A percentile compares a stretch with the other conserved stretches of the same genome.
phyloP scores from a whole-genome alignment of 306 rosid species.

The Argentina anserina region DNA sequence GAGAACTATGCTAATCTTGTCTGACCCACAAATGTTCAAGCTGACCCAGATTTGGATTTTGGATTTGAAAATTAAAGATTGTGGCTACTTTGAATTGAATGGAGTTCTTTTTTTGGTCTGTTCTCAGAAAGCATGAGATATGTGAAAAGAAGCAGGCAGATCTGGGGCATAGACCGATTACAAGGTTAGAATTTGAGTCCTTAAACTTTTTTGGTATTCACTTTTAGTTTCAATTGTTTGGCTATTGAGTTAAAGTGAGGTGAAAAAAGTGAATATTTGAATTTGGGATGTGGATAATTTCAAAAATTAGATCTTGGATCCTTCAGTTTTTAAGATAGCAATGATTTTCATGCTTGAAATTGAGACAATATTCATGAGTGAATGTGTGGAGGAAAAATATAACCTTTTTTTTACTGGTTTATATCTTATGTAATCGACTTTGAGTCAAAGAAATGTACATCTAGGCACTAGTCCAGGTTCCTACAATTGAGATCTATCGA shows the following conservation, averaged over 20 bases:
- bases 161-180: conserved; percentile 84
- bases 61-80: conserved; percentile 2
- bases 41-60: conserved; percentile 29
- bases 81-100: not conserved
- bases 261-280: conserved; percentile 14
- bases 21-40: conserved; percentile 53
- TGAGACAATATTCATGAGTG: not conserved
- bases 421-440: not conserved
- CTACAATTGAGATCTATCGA: not conserved
- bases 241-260: conserved; percentile 4
- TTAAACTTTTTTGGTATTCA: too few species aligned
- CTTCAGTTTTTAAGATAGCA: conserved; percentile 4
- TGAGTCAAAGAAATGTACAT: not conserved
- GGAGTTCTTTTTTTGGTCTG: not conserved
- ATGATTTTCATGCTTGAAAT: not conserved
- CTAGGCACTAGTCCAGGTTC: not conserved
- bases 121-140: conserved; percentile 50
- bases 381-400: not conserved
- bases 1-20: conserved; percentile 49
- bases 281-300: not conserved
- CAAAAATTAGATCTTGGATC: conserved; percentile 4
- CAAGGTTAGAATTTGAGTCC: conserved; percentile 49
- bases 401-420: not conserved
- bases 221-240: not conserved
- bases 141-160: conserved; percentile 86